Percentiles rank a stretch among this genome's conserved stretches.
Conservation (phyloP, 2,329 filamentous ascomycete genomes). For the Sphaerulina musiva region DNA sequence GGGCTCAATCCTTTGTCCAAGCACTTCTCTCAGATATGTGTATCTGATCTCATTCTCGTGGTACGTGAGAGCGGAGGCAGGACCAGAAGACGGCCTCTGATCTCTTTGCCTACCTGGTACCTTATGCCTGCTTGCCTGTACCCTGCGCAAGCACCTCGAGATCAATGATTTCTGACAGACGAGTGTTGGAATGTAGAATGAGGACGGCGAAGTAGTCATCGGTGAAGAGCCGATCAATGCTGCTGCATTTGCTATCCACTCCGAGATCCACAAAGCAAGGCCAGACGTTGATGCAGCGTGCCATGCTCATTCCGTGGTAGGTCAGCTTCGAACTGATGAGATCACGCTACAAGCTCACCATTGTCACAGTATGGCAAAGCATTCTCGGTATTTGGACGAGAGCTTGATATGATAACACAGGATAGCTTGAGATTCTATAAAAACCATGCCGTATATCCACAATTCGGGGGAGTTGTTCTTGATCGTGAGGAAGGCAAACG, state of each 20-base stretch:
- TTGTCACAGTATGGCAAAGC: constrained; percentile 41
- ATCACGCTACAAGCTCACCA: background rate
- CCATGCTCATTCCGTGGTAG: constrained; percentile 40
- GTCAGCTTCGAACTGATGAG: background rate
- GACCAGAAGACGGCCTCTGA: too few species aligned
- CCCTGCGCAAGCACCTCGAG: too few species aligned
- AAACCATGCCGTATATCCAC: constrained; percentile 39
- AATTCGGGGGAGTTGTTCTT: constrained; percentile 44
- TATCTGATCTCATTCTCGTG: constrained; percentile 42
- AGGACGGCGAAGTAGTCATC: constrained; percentile 38
- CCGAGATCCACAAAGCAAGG: constrained; percentile 37
- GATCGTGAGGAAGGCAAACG: constrained; percentile 39
- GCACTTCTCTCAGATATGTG: constrained; percentile 41
- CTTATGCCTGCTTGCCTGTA: too few species aligned
- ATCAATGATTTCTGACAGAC: too few species aligned
- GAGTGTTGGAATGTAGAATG: constrained; percentile 20
- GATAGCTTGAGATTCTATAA: constrained; percentile 41
- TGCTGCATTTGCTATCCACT: constrained; percentile 44
- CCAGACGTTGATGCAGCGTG: constrained; percentile 38
- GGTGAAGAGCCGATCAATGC: constrained; percentile 41
- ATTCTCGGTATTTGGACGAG: constrained; percentile 42
- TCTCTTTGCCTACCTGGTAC: too few species aligned
- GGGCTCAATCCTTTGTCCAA: constrained; percentile 40
- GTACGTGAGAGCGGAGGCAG: too few species aligned
- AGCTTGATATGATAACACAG: constrained; percentile 45